Percentiles rank a stretch among this genome's conserved stretches.
Evolutionary conservation across 768 basidiomycete genomes (phyloP).

Genomic region (Boletus rex-veris): DNA sequence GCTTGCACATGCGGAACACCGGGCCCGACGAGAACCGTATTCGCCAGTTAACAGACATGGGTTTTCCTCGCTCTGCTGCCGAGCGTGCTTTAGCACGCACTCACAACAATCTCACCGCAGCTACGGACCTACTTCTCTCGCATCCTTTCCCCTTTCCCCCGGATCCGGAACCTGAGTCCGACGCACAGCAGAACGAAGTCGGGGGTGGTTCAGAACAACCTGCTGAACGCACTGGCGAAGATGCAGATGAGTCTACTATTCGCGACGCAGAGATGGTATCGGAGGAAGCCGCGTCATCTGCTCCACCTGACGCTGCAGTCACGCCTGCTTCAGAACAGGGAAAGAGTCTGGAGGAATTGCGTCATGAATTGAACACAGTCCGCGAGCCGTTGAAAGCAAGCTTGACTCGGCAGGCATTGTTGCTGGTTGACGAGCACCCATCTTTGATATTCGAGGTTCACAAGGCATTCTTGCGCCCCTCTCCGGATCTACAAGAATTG

Average conservation of each 20-base stretch:
- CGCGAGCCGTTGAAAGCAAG: conserved; percentile 63
- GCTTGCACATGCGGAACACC: conserved; percentile 33
- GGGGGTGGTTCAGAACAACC: conserved; percentile 23
- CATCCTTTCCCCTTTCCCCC: conserved; percentile 77
- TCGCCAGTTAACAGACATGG: conserved; percentile 90
- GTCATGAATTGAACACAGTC: conserved; percentile 58
- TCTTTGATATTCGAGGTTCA: conserved; percentile 88
- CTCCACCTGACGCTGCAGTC: conserved; percentile 14
- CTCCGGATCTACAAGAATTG: conserved; percentile 54
- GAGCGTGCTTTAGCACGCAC: conserved; percentile 80
- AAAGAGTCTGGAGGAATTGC: conserved; percentile 59
- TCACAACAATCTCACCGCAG: conserved; percentile 84
- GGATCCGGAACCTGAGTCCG: conserved; percentile 46
- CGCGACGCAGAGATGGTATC: conserved; percentile 29
- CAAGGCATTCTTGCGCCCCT: conserved; percentile 69
- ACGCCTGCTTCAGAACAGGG: conserved; percentile 21
- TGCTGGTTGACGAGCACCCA: conserved; percentile 81
- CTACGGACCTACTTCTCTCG: conserved; percentile 80
- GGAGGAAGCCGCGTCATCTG: conserved; percentile 19
- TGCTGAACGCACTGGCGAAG: conserved; percentile 28
- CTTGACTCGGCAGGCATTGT: conserved; percentile 67
- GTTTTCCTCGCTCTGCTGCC: conserved; percentile 86
- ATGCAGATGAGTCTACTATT: conserved; percentile 19
- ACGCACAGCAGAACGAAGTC: conserved; percentile 17
- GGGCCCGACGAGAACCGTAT: conserved; percentile 77